A percentile compares a stretch with the other conserved stretches of the same genome.
Evolutionary conservation across 1,284 basidiomycete genomes (phyloP).

Genomic region (Ustilago hordei): DNA sequence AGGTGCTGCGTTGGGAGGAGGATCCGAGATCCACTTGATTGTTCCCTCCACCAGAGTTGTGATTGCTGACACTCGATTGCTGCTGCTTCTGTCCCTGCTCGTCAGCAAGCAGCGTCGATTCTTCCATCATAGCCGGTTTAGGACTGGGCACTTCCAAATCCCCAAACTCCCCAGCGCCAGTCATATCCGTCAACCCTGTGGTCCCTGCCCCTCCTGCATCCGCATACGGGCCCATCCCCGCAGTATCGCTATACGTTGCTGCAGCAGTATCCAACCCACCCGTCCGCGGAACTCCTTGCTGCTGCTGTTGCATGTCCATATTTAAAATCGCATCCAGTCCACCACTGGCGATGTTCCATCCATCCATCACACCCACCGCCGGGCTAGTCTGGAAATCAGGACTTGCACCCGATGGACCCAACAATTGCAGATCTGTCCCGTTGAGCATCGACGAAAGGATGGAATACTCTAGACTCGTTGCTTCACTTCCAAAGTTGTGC

Average conservation of each 20-base stretch:
- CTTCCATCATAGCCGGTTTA: constrained; percentile 32
- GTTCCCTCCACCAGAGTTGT: constrained; percentile 1
- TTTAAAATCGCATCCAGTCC: constrained; percentile 36
- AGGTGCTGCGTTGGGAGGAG: constrained; percentile 37
- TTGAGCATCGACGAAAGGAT: constrained; percentile 87
- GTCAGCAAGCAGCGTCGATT: constrained; percentile 12
- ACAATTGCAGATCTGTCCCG: constrained; percentile 57
- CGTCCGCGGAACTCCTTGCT: constrained; percentile 23
- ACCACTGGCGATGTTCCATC: constrained; percentile 47
- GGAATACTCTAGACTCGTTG: constrained; percentile 89
- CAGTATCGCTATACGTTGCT: constrained; percentile 42
- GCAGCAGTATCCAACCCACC: constrained; percentile 40
- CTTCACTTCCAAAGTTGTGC: constrained; percentile 83
- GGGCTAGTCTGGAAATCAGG: constrained; percentile 55
- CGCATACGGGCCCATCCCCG: constrained; percentile 27
- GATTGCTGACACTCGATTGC: constrained; percentile 13
- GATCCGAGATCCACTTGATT: constrained; percentile 41
- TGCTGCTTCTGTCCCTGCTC: constrained; percentile 15
- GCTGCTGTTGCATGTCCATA: constrained; percentile 20
- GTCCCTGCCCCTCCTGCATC: constrained; percentile 8
- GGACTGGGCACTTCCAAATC: constrained; percentile 60
- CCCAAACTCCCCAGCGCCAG: constrained; percentile 31
- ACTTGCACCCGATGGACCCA: constrained; percentile 50
- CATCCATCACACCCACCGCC: constrained; percentile 57
- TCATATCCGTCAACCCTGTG: constrained; percentile 26